A percentile compares a stretch with the other conserved stretches of the same genome.
Conservation (phyloP, 495 filamentous ascomycete species). For the Aspergillus mulundensis region DNA sequence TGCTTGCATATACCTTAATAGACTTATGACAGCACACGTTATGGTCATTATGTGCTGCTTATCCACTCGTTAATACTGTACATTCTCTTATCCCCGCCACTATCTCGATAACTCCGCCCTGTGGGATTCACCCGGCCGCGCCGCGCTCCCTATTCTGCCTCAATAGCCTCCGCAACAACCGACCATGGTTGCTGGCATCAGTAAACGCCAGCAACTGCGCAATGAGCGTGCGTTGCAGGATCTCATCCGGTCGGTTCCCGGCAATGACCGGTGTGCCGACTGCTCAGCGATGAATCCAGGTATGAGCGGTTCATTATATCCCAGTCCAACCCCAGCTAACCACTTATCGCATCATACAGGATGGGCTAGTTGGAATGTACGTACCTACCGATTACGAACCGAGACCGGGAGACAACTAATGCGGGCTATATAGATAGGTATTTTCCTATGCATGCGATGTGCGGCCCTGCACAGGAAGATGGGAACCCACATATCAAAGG, state of each 20-base stretch:
- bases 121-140: not conserved
- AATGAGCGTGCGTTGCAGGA: constrained; percentile 92
- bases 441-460: constrained; percentile 98
- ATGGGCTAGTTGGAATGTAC: constrained; percentile 99
- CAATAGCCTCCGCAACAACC: not conserved
- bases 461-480: constrained; percentile 93
- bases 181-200: constrained; percentile 55
- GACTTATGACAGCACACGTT: not conserved
- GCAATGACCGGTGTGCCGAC: constrained; percentile 94
- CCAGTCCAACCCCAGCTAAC: constrained; percentile 1
- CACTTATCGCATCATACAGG: constrained; percentile 42
- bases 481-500: constrained; percentile 95
- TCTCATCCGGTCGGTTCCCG: constrained; percentile 77
- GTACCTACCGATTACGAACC: constrained; percentile 29
- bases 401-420: constrained; percentile 20
- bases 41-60: constrained; percentile 21
- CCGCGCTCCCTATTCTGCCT: not conserved
- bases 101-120: not conserved
- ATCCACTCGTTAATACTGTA: constrained; percentile 8
- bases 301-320: constrained; percentile 30
- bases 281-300: constrained; percentile 90
- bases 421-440: constrained; percentile 62
- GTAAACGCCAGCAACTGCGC: constrained; percentile 94
- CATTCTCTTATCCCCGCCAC: constrained; percentile 13
- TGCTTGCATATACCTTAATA: not conserved